phyloP scores from a whole-genome alignment of 345 rosid species.

The Eucalyptus leucophloia region DNA sequence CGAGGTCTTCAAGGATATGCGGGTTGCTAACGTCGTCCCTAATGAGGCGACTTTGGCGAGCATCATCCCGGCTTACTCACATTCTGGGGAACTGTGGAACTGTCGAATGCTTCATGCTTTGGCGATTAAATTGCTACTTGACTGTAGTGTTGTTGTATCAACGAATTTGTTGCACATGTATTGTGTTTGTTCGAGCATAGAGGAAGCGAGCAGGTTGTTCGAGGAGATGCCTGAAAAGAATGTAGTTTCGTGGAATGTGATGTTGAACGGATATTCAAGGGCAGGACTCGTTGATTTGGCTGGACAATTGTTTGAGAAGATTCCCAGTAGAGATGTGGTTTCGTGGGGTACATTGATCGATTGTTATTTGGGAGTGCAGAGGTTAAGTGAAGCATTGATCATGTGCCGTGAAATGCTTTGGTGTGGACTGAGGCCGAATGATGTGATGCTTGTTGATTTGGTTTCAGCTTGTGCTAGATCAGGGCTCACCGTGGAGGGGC shows the following conservation, averaged over 20 bases:
- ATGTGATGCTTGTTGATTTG: slow-evolving; percentile 62
- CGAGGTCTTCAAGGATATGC: slow-evolving; percentile 50
- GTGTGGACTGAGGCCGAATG: slow-evolving; percentile 36
- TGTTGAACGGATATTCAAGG: slow-evolving; percentile 79
- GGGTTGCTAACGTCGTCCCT: slow-evolving; percentile 23
- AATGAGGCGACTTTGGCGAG: slow-evolving; percentile 51
- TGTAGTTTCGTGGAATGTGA: slow-evolving; percentile 72
- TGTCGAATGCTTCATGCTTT: slow-evolving; percentile 58
- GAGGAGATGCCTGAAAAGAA: slow-evolving; percentile 58
- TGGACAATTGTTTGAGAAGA: slow-evolving; percentile 40
- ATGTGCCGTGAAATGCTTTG: slow-evolving; percentile 38
- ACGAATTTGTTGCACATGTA: slow-evolving; percentile 69
- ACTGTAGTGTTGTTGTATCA: slow-evolving; percentile 33
- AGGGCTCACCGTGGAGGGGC: slow-evolving; percentile 23
- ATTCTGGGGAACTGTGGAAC: slow-evolving; percentile 34
- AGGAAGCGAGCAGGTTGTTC: slow-evolving; percentile 47
- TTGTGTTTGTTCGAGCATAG: slow-evolving; percentile 37
- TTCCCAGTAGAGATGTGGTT: slow-evolving; percentile 54
- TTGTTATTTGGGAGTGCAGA: slow-evolving; percentile 38
- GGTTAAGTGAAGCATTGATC: slow-evolving; percentile 42
- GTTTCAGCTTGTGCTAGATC: slow-evolving; percentile 58
- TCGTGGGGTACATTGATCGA: slow-evolving; percentile 74
- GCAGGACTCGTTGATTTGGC: slow-evolving; percentile 50
- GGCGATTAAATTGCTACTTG: slow-evolving; percentile 33
- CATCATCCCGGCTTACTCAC: slow-evolving; percentile 44